phyloP scores from a whole-genome alignment of 192 early-diverging fungal species.

The Coemansia sp. region DNA sequence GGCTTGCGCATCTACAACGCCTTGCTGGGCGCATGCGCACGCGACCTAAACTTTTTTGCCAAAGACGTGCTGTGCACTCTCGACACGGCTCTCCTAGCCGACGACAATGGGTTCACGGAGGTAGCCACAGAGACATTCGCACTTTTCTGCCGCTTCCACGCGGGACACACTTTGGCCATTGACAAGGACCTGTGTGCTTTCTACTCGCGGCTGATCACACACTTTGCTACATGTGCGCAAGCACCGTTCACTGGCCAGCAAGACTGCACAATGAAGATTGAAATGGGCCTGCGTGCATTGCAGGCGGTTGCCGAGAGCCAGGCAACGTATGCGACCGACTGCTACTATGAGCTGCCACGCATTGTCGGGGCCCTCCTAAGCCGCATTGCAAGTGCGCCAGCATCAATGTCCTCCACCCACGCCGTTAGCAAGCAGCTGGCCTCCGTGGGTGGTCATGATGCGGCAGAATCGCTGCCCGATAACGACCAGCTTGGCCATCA shows the following conservation, averaged over 20 bases:
- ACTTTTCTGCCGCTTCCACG: slow-evolving; percentile 65
- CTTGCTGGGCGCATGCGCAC: slow-evolving; percentile 65
- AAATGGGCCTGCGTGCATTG: slow-evolving; percentile 60
- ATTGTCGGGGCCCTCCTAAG: slow-evolving; percentile 55
- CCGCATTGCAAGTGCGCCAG: slow-evolving; percentile 15
- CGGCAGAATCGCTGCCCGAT: not conserved
- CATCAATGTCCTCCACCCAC: not conserved
- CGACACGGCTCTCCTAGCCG: slow-evolving; percentile 53
- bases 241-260: not conserved
- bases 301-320: slow-evolving; percentile 59
- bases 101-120: slow-evolving; percentile 58
- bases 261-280: slow-evolving; percentile 11
- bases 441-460: not conserved
- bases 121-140: slow-evolving; percentile 65
- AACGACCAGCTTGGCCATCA: slow-evolving; percentile 13
- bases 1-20: slow-evolving; percentile 71
- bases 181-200: slow-evolving; percentile 57
- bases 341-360: slow-evolving; percentile 58
- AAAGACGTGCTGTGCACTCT: slow-evolving; percentile 72
- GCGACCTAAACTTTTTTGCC: slow-evolving; percentile 78
- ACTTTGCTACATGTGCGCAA: slow-evolving; percentile 52
- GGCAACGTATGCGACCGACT: slow-evolving; percentile 60
- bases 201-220: slow-evolving; percentile 56
- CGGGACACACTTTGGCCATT: slow-evolving; percentile 65
- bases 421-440: slow-evolving; percentile 3